Percentiles rank a stretch among this genome's conserved stretches.
Evolutionary conservation across 257 asterid genomes (phyloP).

Genomic region (Solanum rostratum): DNA sequence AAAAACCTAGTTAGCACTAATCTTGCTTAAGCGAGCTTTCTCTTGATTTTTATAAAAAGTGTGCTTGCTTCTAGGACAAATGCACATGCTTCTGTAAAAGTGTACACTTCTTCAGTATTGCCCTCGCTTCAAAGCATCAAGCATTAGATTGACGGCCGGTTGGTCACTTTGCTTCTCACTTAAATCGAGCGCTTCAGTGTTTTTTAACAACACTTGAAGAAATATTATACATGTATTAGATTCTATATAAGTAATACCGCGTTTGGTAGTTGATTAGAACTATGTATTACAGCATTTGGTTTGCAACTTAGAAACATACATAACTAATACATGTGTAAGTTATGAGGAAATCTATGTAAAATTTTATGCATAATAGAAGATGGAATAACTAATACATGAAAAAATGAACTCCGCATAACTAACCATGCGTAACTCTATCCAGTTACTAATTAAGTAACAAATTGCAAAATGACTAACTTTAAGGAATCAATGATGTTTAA

Average conservation of each 20-base stretch:
- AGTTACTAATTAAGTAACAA: not conserved
- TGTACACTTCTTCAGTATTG: no score
- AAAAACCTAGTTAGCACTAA: no score
- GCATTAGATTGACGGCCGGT: no score
- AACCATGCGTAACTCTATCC: not conserved
- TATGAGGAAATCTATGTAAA: not conserved
- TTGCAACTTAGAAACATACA: not conserved
- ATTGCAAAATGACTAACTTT: not conserved
- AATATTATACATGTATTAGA: not conserved
- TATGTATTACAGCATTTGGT: not conserved
- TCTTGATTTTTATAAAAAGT: no score
- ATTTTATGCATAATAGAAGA: not conserved
- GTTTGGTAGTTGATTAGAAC: not conserved
- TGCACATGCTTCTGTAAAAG: no score
- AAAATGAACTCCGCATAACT: not conserved
- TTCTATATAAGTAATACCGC: not conserved
- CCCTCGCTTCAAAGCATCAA: no score
- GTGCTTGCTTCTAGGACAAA: no score
- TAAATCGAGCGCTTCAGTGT: no score
- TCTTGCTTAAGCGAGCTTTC: no score
- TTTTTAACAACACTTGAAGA: no score
- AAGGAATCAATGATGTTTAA: not conserved
- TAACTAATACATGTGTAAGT: not conserved
- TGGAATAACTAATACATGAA: not conserved
- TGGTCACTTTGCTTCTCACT: no score